Evolutionary conservation across 1,139 yeast genomes (phyloP).

Genomic region (Saccharomyces hybrid): DNA sequence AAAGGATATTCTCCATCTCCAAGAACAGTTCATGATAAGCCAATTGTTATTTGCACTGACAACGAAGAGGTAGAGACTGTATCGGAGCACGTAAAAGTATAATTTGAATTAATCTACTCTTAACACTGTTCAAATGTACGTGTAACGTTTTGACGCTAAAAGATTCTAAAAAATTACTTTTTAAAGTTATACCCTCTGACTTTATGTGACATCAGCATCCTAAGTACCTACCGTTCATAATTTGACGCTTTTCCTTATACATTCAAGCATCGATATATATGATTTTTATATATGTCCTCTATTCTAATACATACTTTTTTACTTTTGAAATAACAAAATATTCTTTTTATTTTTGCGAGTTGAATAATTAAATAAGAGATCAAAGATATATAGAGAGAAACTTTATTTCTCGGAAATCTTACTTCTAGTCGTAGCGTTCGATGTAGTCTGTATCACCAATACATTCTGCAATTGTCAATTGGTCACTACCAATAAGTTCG

Average conservation of each 20-base stretch:
- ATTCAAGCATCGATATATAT: neutral
- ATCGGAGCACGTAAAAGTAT: constrained; percentile 21
- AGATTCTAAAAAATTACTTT: neutral
- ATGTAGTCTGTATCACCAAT: constrained; percentile 49
- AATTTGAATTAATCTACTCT: neutral
- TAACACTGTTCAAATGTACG: neutral
- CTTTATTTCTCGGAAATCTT: neutral
- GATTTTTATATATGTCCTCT: neutral
- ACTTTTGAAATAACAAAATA: neutral
- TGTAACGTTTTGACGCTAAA: neutral
- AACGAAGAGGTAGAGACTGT: constrained; percentile 21
- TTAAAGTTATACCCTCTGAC: neutral
- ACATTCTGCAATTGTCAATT: constrained; percentile 77
- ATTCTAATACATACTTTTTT: neutral
- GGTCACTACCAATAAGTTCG: constrained; percentile 46
- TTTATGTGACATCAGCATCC: neutral
- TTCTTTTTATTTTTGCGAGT: neutral
- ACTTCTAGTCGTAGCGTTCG: constrained; percentile 10
- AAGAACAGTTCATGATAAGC: constrained; percentile 1
- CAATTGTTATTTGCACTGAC: constrained; percentile 21
- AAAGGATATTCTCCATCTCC: neutral
- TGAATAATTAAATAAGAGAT: neutral
- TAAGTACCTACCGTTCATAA: neutral
- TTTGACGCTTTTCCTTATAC: neutral
- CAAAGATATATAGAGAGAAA: neutral